Evolutionary conservation across 352 stramenopile genomes (phyloP), one percentile per base, ranked within the genome.

Genomic region (Lagenidium sp.): DNA sequence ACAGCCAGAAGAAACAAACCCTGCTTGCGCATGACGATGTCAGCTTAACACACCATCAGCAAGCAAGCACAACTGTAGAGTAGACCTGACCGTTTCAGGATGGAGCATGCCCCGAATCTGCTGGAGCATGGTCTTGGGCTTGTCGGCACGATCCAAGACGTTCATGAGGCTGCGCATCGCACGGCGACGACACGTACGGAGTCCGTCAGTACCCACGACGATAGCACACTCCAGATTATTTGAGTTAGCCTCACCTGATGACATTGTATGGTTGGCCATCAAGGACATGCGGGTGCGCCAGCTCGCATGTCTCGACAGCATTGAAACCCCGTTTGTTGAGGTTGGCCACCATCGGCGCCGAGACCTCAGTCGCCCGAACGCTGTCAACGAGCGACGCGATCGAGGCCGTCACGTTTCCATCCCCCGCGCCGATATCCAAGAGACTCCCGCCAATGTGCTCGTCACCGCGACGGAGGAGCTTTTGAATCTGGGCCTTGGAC

Each of bases 151-250:
- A 32, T 93, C 80, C 0, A 93, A 45, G 6, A 93, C 80, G 47
- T 93, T 93, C 38, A 93, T 62, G 22, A 93, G 55, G 48, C 80
- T 93, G 40, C n/a, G n/a, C n/a, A n/a, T n/a, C n/a, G n/a, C n/a
- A n/a, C n/a, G n/a, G n/a, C n/a, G n/a, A n/a, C n/a, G n/a, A n/a
- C n/a, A n/a, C n/a, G n/a, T n/a, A n/a, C n/a, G n/a, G n/a, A n/a
- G n/a, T n/a, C n/a, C n/a, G n/a, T n/a, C n/a, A n/a, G n/a, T n/a
- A n/a, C n/a, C n/a, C n/a, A n/a, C n/a, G n/a, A n/a, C n/a, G n/a
- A n/a, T n/a, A n/a, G n/a, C n/a, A n/a, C n/a, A n/a, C n/a, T n/a
- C n/a, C n/a, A n/a, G n/a, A n/a, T n/a, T n/a, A n/a, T n/a, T n/a
- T n/a, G n/a, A n/a, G n/a, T n/a, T n/a, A 25, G n/a, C 11, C 46